Evolutionary conservation across 192 early-diverging fungal species (phyloP).

Genomic region (Diversispora eburnea): DNA sequence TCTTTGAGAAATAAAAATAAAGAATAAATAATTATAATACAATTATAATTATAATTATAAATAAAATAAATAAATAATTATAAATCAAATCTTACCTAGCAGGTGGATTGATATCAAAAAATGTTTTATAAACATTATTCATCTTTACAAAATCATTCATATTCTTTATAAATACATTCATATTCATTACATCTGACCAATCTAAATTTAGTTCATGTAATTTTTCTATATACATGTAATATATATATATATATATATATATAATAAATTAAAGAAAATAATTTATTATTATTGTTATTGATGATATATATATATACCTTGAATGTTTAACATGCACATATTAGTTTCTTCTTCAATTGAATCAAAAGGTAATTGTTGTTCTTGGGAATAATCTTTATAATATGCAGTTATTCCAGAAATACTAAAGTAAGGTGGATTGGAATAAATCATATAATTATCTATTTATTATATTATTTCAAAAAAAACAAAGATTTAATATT

Average conservation of each 20-base stretch:
- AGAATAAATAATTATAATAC: background rate
- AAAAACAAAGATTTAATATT: background rate
- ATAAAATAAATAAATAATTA: background rate
- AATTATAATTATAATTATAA: background rate
- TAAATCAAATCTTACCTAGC: constrained; percentile 47
- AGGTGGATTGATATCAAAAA: constrained; percentile 71
- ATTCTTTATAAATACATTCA: constrained; percentile 64
- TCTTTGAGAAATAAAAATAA: no score
- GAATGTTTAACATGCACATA: constrained; percentile 42
- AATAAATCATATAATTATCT: constrained; percentile 7
- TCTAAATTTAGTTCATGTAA: constrained; percentile 38
- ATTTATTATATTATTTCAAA: background rate
- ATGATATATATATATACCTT: constrained; percentile 32
- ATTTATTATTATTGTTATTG: no score
- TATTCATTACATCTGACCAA: constrained; percentile 59
- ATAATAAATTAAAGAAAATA: no score
- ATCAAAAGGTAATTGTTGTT: background rate
- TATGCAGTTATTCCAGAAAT: constrained; percentile 50
- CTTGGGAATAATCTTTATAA: background rate
- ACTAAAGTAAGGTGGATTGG: constrained; percentile 25
- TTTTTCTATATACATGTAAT: constrained; percentile 31
- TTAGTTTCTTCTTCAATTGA: constrained; percentile 49
- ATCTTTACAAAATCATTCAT: constrained; percentile 63
- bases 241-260: background rate
- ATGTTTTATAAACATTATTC: constrained; percentile 63